Evolutionary conservation across 2,329 filamentous ascomycete genomes (phyloP).

Genomic region (Rugonectria rugulosa): DNA sequence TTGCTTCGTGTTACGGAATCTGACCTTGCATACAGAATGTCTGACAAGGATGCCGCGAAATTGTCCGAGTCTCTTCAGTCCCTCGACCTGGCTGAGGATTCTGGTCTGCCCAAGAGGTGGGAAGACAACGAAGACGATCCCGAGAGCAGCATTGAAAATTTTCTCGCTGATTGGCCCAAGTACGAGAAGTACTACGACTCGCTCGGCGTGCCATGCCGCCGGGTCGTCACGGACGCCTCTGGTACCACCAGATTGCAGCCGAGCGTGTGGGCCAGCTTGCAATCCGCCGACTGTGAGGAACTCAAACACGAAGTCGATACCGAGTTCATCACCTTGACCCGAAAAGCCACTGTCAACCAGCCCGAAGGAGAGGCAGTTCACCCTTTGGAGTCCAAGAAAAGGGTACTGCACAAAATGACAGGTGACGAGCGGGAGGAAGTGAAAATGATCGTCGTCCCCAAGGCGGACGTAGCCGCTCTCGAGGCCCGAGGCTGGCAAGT

Average conservation of each 20-base stretch:
- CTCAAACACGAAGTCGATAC: background rate
- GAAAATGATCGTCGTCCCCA: background rate
- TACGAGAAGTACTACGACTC: background rate
- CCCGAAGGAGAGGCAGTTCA: background rate
- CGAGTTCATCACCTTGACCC: background rate
- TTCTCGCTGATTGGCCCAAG: background rate
- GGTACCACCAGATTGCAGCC: background rate
- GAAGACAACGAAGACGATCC: background rate
- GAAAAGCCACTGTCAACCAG: background rate
- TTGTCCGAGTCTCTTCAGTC: background rate
- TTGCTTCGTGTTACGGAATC: background rate
- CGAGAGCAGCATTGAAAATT: background rate
- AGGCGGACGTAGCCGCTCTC: background rate
- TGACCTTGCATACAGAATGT: background rate
- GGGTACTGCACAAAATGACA: background rate
- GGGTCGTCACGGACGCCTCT: background rate
- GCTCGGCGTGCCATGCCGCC: background rate
- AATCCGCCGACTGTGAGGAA: background rate
- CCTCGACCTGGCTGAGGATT: background rate
- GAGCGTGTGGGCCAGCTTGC: background rate
- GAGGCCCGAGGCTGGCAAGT: background rate
- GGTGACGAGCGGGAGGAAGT: background rate
- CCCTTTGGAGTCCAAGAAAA: too few relatives aligned
- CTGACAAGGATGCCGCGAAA: background rate
- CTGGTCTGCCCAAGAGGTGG: background rate